Conservation (phyloP, 2,329 filamentous ascomycete genomes). For the Stachybotrys chartarum region DNA sequence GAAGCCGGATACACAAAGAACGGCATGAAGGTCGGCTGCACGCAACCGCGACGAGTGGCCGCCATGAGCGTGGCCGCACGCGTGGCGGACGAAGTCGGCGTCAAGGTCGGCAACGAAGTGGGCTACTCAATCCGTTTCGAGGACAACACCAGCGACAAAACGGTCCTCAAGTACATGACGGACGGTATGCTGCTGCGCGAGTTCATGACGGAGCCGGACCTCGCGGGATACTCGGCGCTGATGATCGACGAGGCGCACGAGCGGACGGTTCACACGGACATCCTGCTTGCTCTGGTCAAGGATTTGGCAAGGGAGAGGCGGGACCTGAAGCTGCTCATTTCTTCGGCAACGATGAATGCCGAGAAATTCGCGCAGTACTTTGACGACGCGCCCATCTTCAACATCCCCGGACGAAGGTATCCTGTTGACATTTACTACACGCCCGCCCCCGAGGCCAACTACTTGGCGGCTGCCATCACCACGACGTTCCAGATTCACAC, state of each 20-base stretch:
- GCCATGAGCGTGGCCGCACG: conserved; percentile 97
- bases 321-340: conserved; percentile 85
- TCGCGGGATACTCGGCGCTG: conserved; percentile 74
- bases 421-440: conserved; percentile 91
- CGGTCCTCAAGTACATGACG: conserved; percentile 91
- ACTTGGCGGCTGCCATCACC: conserved; percentile 82
- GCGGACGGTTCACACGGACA: conserved; percentile 83
- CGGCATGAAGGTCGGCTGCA: conserved; percentile 82
- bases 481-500: conserved; percentile 95
- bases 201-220: conserved; percentile 80
- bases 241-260: conserved; percentile 99
- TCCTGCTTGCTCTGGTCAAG: conserved; percentile 80
- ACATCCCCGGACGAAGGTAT: conserved; percentile 82
- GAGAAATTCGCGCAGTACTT: conserved; percentile 90
- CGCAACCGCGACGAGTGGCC: conserved; percentile 88
- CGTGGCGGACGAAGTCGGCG: conserved; percentile 89
- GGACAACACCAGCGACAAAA: conserved; percentile 85
- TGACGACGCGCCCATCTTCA: conserved; percentile 88
- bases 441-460: conserved; percentile 86
- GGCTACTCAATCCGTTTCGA: conserved; percentile 96
- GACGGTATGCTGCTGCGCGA: conserved; percentile 92
- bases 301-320: conserved; percentile 77
- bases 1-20: conserved; percentile 84
- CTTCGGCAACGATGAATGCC: conserved; percentile 90
- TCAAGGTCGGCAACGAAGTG: conserved; percentile 84